phyloP scores from a whole-genome alignment of 768 basidiomycete species.

The Termitomyces sp. region DNA sequence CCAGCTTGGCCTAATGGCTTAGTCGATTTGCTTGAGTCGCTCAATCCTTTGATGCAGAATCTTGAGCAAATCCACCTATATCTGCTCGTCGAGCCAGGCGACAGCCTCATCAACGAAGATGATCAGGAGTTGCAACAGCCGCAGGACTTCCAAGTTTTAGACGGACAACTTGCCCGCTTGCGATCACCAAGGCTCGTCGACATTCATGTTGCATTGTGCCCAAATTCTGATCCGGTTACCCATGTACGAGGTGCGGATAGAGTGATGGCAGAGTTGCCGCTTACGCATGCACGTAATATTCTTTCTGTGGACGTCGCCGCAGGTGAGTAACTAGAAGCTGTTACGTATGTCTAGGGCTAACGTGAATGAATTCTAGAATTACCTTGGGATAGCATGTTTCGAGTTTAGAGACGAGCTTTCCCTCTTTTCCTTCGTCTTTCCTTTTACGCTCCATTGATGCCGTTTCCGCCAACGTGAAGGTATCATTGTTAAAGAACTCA shows the following conservation, averaged over 20 bases:
- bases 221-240: neutral
- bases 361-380: neutral
- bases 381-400: neutral
- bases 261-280: neutral
- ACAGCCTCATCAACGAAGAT: neutral
- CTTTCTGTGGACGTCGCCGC: neutral
- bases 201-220: neutral
- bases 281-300: neutral
- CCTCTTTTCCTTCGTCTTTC: too few relatives aligned
- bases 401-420: neutral
- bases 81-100: neutral
- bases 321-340: neutral
- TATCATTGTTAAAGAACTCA: neutral
- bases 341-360: neutral
- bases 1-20: neutral
- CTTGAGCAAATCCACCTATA: neutral
- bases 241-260: neutral
- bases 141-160: neutral
- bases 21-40: neutral
- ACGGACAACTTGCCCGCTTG: neutral
- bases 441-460: neutral
- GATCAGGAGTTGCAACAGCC: neutral
- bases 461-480: neutral
- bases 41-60: neutral
- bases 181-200: neutral